Conservation (phyloP, 2,329 filamentous ascomycete species). For the Aspergillus sclerotialis region DNA sequence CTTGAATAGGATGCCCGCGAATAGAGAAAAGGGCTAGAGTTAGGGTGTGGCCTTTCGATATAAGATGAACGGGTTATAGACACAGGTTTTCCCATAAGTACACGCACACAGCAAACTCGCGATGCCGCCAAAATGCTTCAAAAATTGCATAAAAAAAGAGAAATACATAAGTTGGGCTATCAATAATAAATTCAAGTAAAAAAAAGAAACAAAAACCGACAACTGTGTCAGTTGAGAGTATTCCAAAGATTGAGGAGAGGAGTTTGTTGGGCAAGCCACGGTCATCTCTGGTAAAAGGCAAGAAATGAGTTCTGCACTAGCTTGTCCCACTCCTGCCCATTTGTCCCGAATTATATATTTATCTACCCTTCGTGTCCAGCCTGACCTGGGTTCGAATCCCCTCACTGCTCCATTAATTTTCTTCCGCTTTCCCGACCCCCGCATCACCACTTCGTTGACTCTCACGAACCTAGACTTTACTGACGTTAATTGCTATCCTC, state of each 20-base stretch:
- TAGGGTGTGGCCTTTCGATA: no score
- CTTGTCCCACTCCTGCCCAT: conserved; percentile 58
- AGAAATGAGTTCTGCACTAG: conserved; percentile 67
- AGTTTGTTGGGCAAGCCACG: conserved; percentile 57
- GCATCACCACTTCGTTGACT: conserved; percentile 11
- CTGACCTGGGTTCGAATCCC: conserved; percentile 23
- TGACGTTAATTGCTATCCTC: no score
- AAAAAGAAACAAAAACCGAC: conserved; percentile 33
- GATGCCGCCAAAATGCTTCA: not conserved
- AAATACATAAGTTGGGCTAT: not conserved
- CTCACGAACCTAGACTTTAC: no score
- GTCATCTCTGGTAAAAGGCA: conserved; percentile 77
- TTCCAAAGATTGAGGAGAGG: conserved; percentile 56
- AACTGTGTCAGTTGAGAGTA: conserved; percentile 35
- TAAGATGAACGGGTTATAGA: no score
- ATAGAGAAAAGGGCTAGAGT: no score
- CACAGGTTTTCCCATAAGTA: conserved; percentile 1
- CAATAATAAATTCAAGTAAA: conserved; percentile 13
- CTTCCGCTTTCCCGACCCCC: conserved; percentile 5
- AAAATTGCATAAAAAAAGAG: conserved; percentile 1
- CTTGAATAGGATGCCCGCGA: no score
- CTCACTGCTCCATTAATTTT: conserved; percentile 3
- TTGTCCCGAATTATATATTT: not conserved
- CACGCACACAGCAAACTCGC: conserved; percentile 6
- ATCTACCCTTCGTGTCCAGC: conserved; percentile 2